Conservation (phyloP, 139 green algal genomes). For the Chlorella sp. region DNA sequence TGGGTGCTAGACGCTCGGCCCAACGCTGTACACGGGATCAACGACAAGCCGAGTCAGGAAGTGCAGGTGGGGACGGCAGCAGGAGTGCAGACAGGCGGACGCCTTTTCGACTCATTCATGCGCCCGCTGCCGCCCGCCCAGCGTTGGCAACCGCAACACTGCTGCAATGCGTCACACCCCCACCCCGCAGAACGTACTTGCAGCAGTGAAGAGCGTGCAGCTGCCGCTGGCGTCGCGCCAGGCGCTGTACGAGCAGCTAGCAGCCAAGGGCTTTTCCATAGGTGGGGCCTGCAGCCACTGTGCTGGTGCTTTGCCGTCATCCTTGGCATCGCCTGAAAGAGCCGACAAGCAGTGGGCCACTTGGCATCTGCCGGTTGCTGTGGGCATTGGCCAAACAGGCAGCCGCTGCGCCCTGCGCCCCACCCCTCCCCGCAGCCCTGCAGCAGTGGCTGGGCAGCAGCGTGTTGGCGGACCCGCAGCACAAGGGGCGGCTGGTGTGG, state of each 20-base stretch:
- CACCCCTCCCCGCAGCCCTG: constrained; percentile 44
- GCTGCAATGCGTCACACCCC: too few species aligned
- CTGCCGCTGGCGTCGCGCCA: constrained; percentile 67
- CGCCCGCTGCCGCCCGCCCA: too few species aligned
- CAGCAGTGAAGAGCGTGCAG: constrained; percentile 51
- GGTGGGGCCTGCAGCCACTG: background rate
- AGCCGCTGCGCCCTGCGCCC: background rate
- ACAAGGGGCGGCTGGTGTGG: constrained; percentile 30
- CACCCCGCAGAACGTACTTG: constrained; percentile 43
- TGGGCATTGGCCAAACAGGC: background rate
- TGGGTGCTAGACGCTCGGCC: constrained; percentile 87
- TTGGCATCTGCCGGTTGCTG: too few species aligned
- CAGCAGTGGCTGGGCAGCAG: constrained; percentile 86
- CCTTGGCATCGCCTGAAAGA: too few species aligned
- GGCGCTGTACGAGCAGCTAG: constrained; percentile 57
- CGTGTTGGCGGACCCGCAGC: constrained; percentile 41
- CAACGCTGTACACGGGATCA: constrained; percentile 26
- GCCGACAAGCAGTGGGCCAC: too few species aligned
- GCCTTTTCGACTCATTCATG: too few species aligned
- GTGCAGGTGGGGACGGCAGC: constrained; percentile 18
- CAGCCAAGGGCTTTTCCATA: constrained; percentile 53
- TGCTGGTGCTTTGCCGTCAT: background rate
- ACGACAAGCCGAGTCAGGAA: constrained; percentile 18
- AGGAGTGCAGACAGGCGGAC: too few species aligned
- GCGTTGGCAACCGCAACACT: too few species aligned